Evolutionary conservation across 768 basidiomycete species (phyloP), one percentile per base, ranked within the genome.

Genomic region (Russula virescens): DNA sequence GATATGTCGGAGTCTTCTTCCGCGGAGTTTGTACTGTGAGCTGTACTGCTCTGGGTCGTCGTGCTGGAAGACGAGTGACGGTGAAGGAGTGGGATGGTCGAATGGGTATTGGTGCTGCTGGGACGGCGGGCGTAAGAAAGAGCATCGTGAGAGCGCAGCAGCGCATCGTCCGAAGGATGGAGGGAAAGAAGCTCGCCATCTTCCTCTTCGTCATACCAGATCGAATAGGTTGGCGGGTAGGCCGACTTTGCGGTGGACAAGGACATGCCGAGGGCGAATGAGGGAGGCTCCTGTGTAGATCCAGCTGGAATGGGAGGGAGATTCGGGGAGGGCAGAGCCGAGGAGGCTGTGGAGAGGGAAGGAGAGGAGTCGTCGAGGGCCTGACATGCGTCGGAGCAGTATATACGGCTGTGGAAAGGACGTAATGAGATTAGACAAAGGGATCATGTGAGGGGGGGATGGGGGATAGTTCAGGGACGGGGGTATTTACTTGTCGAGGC

Each of bases 261-360:
- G 0, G 60, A 38, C 56, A 61, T 58, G 62, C 49, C 64, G 16
- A 66, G 61, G 43, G 64, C 10, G 34, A 66, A 42, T 9, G 65
- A 58, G 7, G 68, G 45, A 46, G 63, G 47, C 49, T 65, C 62
- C 55, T 52, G 38, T 18, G 48, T 16, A 40, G 63, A 19, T 21
- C 18, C 51, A 31, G 51, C 19, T 19, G 61, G 6, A 25, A 45
- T 14, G n/a, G 68, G 62, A n/a, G 45, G 63, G 7, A 69, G 49
- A 52, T 40, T 58, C 4, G 69, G 69, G 40, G 69, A 70, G 21
- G 64, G 48, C 38, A 66, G 61, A 21, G 62, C 63, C 42, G 68
- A 69, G 19, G 69, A 70, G 3, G 67, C 59, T 3, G 67, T 62
- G 38, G 69, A 70, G 42, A 64, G 69, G 55, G 69, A 67, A 28